A percentile compares a stretch with the other conserved stretches of the same genome.
These are phyloP conservation scores for Phytopythium chamaehyphon DNA, from an alignment of 352 stramenopile genomes.

Conservation along the genomic window DNA sequence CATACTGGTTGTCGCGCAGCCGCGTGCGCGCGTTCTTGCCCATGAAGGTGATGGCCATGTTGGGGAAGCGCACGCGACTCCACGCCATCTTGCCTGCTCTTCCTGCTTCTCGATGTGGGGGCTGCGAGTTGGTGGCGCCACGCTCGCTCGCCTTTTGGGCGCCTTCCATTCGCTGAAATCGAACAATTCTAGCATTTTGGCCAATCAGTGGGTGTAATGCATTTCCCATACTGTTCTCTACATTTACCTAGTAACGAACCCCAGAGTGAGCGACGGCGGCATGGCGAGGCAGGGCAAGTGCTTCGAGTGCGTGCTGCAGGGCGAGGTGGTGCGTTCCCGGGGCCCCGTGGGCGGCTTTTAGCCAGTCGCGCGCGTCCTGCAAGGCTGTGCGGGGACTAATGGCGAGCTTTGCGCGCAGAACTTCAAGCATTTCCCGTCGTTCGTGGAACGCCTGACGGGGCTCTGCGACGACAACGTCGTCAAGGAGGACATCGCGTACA, in stretches of 20 bases:
- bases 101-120: not conserved
- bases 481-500: conserved; percentile 87
- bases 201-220: conserved; percentile 11
- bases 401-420: conserved; percentile 33
- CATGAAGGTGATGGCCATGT: conserved; percentile 87
- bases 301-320: conserved; percentile 81
- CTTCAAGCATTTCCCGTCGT: conserved; percentile 78
- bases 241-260: not conserved
- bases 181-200: conserved; percentile 2
- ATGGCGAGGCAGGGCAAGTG: conserved; percentile 72
- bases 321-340: conserved; percentile 59
- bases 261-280: not conserved
- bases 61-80: conserved; percentile 83
- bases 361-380: too few relatives aligned
- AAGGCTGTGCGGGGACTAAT: not conserved
- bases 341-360: not conserved
- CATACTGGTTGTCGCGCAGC: conserved; percentile 78
- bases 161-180: not conserved
- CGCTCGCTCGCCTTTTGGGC: not conserved
- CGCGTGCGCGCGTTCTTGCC: conserved; percentile 77
- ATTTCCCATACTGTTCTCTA: too few relatives aligned
- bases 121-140: conserved; percentile 15
- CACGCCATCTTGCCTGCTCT: conserved; percentile 60
- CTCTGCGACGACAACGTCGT: conserved; percentile 78
- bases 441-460: conserved; percentile 73